A percentile compares a stretch with the other conserved stretches of the same genome.
Evolutionary conservation across 192 early-diverging fungal genomes (phyloP).

Genomic region (Podila minutissima): DNA sequence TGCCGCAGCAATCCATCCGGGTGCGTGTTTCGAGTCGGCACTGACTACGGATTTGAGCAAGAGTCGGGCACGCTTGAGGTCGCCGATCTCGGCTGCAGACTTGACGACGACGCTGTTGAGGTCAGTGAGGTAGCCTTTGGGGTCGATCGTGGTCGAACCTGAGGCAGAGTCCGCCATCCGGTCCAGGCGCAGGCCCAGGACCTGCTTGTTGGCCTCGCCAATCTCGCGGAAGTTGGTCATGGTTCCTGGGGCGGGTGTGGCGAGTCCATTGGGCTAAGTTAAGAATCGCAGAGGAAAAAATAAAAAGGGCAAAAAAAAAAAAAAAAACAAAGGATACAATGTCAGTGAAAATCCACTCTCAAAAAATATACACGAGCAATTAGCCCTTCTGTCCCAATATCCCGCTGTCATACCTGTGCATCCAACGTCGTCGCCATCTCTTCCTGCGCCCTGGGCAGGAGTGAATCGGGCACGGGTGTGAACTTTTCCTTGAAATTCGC

Average conservation of each 20-base stretch:
- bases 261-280: constrained; percentile 63
- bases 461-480: constrained; percentile 71
- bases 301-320: neutral
- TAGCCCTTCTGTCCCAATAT: neutral
- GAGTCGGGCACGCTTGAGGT: constrained; percentile 90
- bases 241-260: constrained; percentile 69
- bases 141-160: constrained; percentile 91
- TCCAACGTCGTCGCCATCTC: constrained; percentile 71
- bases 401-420: constrained; percentile 53
- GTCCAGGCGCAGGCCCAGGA: constrained; percentile 91
- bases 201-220: constrained; percentile 91
- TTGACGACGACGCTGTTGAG: constrained; percentile 85
- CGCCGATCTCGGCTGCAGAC: constrained; percentile 83
- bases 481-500: constrained; percentile 65
- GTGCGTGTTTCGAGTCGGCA: constrained; percentile 95
- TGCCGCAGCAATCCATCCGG: constrained; percentile 98
- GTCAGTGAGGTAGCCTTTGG: constrained; percentile 96
- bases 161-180: constrained; percentile 89
- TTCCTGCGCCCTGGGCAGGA: constrained; percentile 62
- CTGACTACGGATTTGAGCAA: constrained; percentile 90
- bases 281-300: neutral
- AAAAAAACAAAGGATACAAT: neutral
- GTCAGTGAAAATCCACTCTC: neutral
- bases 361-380: too few species aligned
- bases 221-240: constrained; percentile 92